Conservation (phyloP, 139 green algal species). For the Volvox africanus region DNA sequence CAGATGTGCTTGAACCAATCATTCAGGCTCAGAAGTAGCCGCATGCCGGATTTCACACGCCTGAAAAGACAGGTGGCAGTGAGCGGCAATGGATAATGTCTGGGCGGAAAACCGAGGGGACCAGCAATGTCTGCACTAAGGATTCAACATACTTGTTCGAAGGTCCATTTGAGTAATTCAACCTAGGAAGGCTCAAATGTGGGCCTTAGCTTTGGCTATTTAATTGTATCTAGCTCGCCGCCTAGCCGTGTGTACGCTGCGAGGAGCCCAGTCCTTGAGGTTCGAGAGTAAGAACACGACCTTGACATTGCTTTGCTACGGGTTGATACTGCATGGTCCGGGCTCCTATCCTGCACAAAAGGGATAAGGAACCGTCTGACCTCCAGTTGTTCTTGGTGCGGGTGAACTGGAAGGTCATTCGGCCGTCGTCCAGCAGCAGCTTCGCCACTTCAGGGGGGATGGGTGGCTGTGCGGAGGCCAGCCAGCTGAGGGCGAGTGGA, state of each 20-base stretch:
- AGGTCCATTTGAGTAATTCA: too few species aligned
- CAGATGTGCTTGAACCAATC: constrained; percentile 48
- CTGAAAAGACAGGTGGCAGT: not conserved
- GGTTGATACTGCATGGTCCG: too few species aligned
- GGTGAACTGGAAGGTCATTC: constrained; percentile 21
- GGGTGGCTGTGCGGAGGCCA: constrained; percentile 36
- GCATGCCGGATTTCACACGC: constrained; percentile 31
- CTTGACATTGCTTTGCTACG: too few species aligned
- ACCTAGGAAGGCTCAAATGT: too few species aligned
- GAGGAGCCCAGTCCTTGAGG: too few species aligned
- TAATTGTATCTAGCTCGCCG: too few species aligned
- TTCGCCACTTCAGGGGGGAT: constrained; percentile 11
- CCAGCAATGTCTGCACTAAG: not conserved
- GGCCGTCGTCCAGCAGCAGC: constrained; percentile 33
- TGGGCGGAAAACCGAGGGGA: not conserved
- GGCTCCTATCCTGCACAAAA: too few species aligned
- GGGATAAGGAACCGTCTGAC: not conserved
- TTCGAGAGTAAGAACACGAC: too few species aligned
- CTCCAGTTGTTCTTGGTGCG: constrained; percentile 44
- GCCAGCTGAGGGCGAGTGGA: constrained; percentile 12
- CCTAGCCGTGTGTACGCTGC: too few species aligned
- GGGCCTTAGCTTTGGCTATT: too few species aligned
- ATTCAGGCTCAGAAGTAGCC: not conserved
- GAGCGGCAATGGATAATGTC: not conserved
- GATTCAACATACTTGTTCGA: too few species aligned